Base-by-base conservation (phyloP, 352 stramenopile genomes). In the Globisporangium alternatum region DNA sequence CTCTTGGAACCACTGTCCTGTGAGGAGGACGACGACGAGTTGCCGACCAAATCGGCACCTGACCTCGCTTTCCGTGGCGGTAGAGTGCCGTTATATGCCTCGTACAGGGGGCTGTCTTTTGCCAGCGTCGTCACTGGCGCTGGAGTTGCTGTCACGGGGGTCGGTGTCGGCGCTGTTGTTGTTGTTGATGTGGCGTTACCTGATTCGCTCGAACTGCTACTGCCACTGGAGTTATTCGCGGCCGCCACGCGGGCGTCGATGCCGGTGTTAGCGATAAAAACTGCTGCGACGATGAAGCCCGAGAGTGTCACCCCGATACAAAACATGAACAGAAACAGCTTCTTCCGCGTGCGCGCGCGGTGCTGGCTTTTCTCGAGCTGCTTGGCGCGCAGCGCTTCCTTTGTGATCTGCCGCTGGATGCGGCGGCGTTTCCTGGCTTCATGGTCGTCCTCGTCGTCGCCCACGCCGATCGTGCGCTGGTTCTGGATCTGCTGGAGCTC, bases 281-380 rank as follows among this genome's bases (percentile, higher is more conserved):
- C 63, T n/a, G 80, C 78, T 0, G 77, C 82, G 6, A 76, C 71
- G 54, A 89, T 74, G 67, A 91, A 89, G 5, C 67, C 80, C 17
- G 75, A 81, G 30, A 91, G 71, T 45, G 78, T 88, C 21, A 88
- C 60, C 9, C 70, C 68, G 55, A 88, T 78, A 59, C 78, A 91
- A 21, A 81, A 64, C 25, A 80, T 65, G 58, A 89, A 91, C 21
- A 87, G 66, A 33, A 74, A 71, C 48, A 87, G 74, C 59, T 89
- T 91, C 64, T 77, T 78, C 28, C 80, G 78, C 31, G 80, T 80
- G 52, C 77, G 70, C 9, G 77, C 77, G 45, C 66, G 72, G 48
- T 91, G 78, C 51, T 83, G 73, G 28, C 70, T 81, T 56, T 83
- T 87, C 68, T 88, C 71, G 13, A 85, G 44, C 45, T 84, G 67